Base-by-base conservation (phyloP, 2,329 filamentous ascomycete species). In the Fusarium piperis region DNA sequence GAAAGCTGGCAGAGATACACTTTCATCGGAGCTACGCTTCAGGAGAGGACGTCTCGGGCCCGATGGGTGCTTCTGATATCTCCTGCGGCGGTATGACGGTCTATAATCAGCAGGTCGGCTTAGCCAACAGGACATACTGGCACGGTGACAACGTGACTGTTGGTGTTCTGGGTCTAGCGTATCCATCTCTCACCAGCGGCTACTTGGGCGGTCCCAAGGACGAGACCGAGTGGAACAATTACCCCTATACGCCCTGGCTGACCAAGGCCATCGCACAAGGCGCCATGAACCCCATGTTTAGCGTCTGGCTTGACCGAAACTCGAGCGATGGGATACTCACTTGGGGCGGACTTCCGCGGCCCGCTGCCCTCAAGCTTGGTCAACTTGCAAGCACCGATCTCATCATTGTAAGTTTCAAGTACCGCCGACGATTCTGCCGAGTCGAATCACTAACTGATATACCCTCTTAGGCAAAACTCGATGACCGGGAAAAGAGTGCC, bases 61-160 rank as follows among this genome's bases (percentile, higher is more conserved):
- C 83, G 9, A 84, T 87, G 79, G 85, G 85, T 12, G 79, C 77
- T 64, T 81, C 83, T 51, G 83, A 87, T 67, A 78, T 88, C 41
- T 78, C 81, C 0, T 80, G 87, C 16, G 85, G 82, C 4, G 84
- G 84, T 10, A 73, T 88, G 32, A 78, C 76, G 0, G 85, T 87
- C 36, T 73, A 76, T 18, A 78, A 79, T 33, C 86, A 87, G 75
- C 82, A 86, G 72, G 81, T 87, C 48, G 85, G 82, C 13, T 79
- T 88, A 20, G 86, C 84, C 48, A 86, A 83, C 72, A 79, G 78
- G 63, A 86, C 86, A 3, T 83, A 82, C 74, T 88, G 86, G 86
- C 80, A 80, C 62, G 86, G 86, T 51, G 83, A 87, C 77, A 87
- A 87, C 75, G 72, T 83, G 46, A 88, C 86, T 26, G 85, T 84